Evolutionary conservation across 257 asterid species (phyloP).

Genomic region (Solanum chmielewskii): DNA sequence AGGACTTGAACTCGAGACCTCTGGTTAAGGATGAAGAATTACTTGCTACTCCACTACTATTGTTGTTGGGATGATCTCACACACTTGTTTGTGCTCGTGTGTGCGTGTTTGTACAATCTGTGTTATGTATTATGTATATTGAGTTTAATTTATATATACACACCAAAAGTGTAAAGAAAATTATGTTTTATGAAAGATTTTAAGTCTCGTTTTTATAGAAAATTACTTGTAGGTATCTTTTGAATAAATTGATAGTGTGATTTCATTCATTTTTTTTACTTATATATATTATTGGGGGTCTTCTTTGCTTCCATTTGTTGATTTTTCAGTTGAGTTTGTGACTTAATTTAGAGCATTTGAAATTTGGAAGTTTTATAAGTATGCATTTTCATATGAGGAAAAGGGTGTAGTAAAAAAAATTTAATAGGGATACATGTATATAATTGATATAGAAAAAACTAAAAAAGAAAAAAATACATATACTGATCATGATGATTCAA

Average conservation of each 20-base stretch:
- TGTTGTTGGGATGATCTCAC: too few relatives aligned
- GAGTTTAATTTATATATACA: background rate
- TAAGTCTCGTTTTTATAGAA: background rate
- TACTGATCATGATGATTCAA: background rate
- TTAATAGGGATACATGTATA: background rate
- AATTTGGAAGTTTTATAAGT: background rate
- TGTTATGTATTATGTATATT: too few relatives aligned
- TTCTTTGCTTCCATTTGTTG: background rate
- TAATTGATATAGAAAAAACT: too few relatives aligned
- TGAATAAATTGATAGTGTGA: background rate
- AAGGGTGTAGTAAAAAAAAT: background rate
- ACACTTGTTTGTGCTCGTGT: background rate
- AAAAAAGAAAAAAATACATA: background rate
- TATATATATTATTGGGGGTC: background rate
- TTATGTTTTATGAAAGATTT: background rate
- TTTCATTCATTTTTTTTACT: background rate
- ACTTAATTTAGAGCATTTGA: background rate
- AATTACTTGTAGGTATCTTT: background rate
- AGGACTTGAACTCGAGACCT: background rate
- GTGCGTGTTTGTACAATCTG: background rate
- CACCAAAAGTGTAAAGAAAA: background rate
- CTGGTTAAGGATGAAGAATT: too few relatives aligned
- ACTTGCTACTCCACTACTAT: background rate
- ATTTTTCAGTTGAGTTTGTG: background rate
- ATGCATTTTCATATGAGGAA: background rate